Percentiles rank a stretch among this genome's conserved stretches.
Evolutionary conservation across 2,329 filamentous ascomycete species (phyloP).

Genomic region (Nigrospora osmanthi): DNA sequence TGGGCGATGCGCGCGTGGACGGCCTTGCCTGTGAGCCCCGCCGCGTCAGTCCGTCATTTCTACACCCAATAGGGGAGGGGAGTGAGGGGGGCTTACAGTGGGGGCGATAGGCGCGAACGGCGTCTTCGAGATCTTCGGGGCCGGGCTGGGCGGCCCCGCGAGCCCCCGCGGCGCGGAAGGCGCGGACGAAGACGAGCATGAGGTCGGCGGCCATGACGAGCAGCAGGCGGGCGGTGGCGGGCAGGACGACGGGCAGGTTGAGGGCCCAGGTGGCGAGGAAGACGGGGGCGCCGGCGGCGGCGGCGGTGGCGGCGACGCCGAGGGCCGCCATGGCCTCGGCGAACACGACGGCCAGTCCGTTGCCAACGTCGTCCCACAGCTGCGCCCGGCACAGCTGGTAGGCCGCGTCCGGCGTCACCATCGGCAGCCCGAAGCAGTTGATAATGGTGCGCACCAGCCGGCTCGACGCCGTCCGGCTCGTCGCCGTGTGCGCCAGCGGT

Average conservation of each 20-base stretch:
- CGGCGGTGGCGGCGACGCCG: background rate
- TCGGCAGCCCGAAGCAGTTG: background rate
- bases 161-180: background rate
- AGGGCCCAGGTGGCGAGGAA: too few relatives aligned
- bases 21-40: too few relatives aligned
- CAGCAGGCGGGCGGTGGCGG: background rate
- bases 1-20: too few relatives aligned
- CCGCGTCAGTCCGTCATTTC: too few relatives aligned
- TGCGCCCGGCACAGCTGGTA: background rate
- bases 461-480: too few relatives aligned
- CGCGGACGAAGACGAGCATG: background rate
- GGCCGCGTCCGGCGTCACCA: background rate
- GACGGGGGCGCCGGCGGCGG: background rate
- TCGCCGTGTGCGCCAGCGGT: too few relatives aligned
- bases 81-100: too few relatives aligned
- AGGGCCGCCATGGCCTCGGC: background rate
- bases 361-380: background rate
- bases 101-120: too few relatives aligned
- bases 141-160: too few relatives aligned
- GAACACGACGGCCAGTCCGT: background rate
- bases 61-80: too few relatives aligned
- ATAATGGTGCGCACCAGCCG: background rate
- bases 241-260: background rate
- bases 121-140: too few relatives aligned
- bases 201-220: background rate